Conservation (phyloP, 1,284 basidiomycete genomes). For the Cutaneotrichosporon cavernicola region DNA sequence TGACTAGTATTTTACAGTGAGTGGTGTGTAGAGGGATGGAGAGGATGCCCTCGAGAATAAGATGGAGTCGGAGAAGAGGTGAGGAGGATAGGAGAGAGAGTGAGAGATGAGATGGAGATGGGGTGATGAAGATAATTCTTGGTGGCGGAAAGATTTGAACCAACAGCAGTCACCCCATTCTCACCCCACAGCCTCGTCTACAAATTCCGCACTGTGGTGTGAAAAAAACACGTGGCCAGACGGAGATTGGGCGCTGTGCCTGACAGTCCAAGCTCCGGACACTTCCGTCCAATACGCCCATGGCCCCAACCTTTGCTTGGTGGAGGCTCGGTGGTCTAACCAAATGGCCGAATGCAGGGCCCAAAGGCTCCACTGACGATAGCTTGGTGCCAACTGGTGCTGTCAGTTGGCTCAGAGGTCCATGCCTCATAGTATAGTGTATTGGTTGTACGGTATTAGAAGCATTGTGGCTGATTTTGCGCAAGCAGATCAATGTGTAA, state of each 20-base stretch:
- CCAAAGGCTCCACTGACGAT: too few relatives aligned
- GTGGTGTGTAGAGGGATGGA: slow-evolving; percentile 7
- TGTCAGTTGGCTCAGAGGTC: too few relatives aligned
- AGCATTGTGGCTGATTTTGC: too few relatives aligned
- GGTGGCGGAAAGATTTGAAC: slow-evolving; percentile 2
- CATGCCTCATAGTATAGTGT: too few relatives aligned
- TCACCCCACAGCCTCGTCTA: background rate
- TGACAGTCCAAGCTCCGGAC: background rate
- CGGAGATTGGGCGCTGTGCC: slow-evolving; percentile 1
- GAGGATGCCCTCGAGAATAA: slow-evolving; percentile 1
- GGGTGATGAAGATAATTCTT: background rate
- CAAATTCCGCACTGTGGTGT: slow-evolving; percentile 3
- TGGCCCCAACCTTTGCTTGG: too few relatives aligned
- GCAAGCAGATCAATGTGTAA: too few relatives aligned
- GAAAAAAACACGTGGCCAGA: background rate
- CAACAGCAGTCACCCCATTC: background rate
- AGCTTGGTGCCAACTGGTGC: too few relatives aligned
- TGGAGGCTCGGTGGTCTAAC: too few relatives aligned
- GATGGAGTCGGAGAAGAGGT: slow-evolving; percentile 2
- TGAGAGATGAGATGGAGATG: background rate
- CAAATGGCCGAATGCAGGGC: too few relatives aligned
- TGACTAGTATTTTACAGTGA: slow-evolving; percentile 11
- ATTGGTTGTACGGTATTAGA: background rate
- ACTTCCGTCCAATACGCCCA: too few relatives aligned
- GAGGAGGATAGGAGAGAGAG: background rate